Evolutionary conservation across 2,329 filamentous ascomycete genomes (phyloP).

Genomic region (Fusarium tjaetaba): DNA sequence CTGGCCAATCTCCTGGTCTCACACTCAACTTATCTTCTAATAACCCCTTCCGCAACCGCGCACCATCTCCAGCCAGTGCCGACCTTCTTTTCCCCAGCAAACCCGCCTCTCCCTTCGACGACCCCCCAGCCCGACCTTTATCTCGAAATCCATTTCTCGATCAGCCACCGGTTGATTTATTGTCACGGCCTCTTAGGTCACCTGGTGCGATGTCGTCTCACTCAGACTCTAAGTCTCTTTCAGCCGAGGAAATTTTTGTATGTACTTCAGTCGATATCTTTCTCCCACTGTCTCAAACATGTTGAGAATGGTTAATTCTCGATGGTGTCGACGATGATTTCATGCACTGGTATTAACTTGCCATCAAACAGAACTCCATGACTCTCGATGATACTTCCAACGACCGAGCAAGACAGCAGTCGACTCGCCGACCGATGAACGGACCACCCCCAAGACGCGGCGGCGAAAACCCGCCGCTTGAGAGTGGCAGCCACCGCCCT

Average conservation of each 20-base stretch:
- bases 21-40: conserved; percentile 79
- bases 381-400: conserved; percentile 68
- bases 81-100: conserved; percentile 49
- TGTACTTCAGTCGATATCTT: conserved; percentile 51
- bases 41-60: conserved; percentile 82
- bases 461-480: conserved; percentile 60
- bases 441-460: conserved; percentile 40
- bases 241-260: conserved; percentile 81
- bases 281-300: background rate
- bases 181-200: conserved; percentile 53
- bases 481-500: conserved; percentile 63
- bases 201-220: conserved; percentile 61
- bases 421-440: conserved; percentile 49
- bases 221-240: conserved; percentile 57
- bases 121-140: conserved; percentile 67
- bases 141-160: conserved; percentile 83
- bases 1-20: conserved; percentile 54
- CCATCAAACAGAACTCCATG: conserved; percentile 68
- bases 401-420: conserved; percentile 51
- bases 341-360: conserved; percentile 2
- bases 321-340: background rate
- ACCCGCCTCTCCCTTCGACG: conserved; percentile 68
- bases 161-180: conserved; percentile 52
- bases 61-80: conserved; percentile 65
- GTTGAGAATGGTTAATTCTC: background rate